Conservation (phyloP, 2,329 filamentous ascomycete genomes). For the Ampelomyces quisqualis region DNA sequence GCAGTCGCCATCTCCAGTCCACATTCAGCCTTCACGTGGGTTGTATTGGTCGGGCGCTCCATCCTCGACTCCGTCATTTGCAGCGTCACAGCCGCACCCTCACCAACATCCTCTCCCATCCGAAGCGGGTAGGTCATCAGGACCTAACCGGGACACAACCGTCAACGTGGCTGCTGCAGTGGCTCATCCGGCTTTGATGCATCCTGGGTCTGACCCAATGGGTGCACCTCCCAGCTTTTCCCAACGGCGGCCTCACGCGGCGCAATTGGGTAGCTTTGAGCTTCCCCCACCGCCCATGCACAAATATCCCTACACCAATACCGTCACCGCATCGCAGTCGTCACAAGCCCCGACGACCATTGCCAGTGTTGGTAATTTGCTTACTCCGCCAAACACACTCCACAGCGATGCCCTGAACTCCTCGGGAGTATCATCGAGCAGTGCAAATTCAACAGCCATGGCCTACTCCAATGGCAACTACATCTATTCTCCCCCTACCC, state of each 20-base stretch:
- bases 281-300: constrained; percentile 61
- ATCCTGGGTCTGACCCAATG: constrained; percentile 61
- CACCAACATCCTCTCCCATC: constrained; percentile 44
- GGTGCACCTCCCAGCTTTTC: constrained; percentile 66
- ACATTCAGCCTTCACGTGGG: constrained; percentile 50
- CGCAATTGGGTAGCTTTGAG: constrained; percentile 67
- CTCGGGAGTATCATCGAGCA: constrained; percentile 61
- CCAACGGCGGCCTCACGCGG: constrained; percentile 68
- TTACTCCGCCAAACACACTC: constrained; percentile 63
- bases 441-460: constrained; percentile 58
- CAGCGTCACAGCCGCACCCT: constrained; percentile 44
- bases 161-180: constrained; percentile 65
- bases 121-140: constrained; percentile 46
- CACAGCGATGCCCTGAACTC: constrained; percentile 62
- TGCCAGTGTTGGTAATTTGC: constrained; percentile 60
- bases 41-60: constrained; percentile 51
- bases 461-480: constrained; percentile 64
- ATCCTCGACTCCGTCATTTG: constrained; percentile 40
- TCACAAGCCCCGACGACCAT: constrained; percentile 50
- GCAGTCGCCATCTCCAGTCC: constrained; percentile 53
- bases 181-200: constrained; percentile 62
- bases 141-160: constrained; percentile 48
- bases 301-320: constrained; percentile 52
- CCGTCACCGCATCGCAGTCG: constrained; percentile 46
- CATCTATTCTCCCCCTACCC: constrained; percentile 59